These are phyloP conservation scores for Apiospora hydei DNA, from an alignment of 2,329 filamentous ascomycete species.

Conservation along the genomic window DNA sequence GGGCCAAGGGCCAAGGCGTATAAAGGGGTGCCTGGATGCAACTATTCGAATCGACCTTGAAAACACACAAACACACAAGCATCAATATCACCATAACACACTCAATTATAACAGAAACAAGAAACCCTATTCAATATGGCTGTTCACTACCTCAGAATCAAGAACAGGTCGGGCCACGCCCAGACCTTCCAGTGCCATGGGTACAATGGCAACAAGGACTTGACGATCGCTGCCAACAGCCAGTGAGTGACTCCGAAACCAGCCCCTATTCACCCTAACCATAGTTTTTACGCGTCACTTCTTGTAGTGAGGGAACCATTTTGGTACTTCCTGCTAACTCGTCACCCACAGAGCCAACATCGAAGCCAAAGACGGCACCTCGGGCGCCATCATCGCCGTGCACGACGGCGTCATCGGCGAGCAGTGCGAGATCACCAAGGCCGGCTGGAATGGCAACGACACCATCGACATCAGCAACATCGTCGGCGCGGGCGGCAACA, in stretches of 20 bases:
- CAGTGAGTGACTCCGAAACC: background rate
- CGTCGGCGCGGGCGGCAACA: conserved; percentile 48
- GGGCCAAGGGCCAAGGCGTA: background rate
- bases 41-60: background rate
- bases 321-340: too few relatives aligned
- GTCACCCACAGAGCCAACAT: conserved; percentile 33
- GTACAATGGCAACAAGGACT: conserved; percentile 44
- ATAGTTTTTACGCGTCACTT: too few relatives aligned
- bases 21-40: background rate
- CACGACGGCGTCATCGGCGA: conserved; percentile 48
- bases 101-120: background rate
- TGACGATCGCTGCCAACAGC: conserved; percentile 40
- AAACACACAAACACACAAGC: background rate
- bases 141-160: conserved; percentile 42
- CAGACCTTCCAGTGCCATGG: conserved; percentile 48
- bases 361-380: conserved; percentile 43
- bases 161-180: conserved; percentile 45
- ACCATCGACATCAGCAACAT: conserved; percentile 45
- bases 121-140: conserved; percentile 10
- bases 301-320: too few relatives aligned
- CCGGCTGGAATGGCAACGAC: conserved; percentile 40
- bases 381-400: conserved; percentile 48
- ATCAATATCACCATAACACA: background rate
- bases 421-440: conserved; percentile 50
- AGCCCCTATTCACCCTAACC: background rate